Evolutionary conservation across 2,329 filamentous ascomycete genomes (phyloP).

Genomic region (Neonectria punicea): DNA sequence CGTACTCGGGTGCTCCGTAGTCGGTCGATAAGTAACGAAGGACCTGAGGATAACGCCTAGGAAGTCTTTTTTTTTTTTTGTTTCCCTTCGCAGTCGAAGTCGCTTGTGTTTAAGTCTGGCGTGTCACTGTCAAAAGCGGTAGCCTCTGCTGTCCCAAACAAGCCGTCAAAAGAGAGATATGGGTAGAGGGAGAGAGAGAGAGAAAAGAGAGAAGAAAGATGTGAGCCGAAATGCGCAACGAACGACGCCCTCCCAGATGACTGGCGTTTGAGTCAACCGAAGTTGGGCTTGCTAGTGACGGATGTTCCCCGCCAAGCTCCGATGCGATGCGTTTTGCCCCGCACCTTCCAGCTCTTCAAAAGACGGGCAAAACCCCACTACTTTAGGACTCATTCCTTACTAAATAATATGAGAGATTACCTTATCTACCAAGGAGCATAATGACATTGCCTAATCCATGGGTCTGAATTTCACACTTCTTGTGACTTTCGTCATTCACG

Average conservation of each 20-base stretch:
- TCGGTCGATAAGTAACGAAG: not conserved
- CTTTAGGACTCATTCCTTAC: no score
- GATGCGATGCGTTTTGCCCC: constrained; percentile 22
- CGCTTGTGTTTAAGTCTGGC: not conserved
- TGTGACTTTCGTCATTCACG: not conserved
- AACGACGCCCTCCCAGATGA: constrained; percentile 9
- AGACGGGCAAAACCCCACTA: not conserved
- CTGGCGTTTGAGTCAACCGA: constrained; percentile 21
- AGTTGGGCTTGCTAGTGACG: constrained; percentile 14
- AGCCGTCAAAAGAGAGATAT: not conserved
- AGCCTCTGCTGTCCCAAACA: not conserved
- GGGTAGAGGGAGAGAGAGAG: not conserved
- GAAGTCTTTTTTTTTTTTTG: not conserved
- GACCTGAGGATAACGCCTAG: not conserved
- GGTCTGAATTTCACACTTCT: no score
- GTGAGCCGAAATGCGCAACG: constrained; percentile 9
- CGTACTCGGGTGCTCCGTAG: not conserved
- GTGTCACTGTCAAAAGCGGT: not conserved
- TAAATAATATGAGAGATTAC: no score
- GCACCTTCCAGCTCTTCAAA: constrained; percentile 3
- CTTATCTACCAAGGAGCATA: not conserved
- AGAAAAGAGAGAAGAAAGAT: not conserved
- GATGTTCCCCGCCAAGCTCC: constrained; percentile 25
- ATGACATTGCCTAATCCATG: no score
- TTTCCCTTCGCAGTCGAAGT: not conserved